Conservation (phyloP, 2,329 filamentous ascomycete genomes). For the Tolypocladium inflatum region DNA sequence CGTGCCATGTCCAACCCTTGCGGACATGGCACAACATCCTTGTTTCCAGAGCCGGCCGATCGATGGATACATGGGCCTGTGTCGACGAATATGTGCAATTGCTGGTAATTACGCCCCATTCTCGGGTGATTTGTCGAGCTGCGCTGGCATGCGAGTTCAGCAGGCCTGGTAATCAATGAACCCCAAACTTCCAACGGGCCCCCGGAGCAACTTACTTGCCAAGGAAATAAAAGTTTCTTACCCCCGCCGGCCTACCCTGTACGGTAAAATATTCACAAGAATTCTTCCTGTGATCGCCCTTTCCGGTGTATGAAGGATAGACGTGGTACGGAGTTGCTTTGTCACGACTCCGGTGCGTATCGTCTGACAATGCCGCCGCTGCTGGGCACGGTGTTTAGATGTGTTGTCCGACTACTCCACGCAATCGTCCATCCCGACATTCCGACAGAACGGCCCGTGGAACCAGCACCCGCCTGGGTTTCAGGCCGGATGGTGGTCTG, state of each 20-base stretch:
- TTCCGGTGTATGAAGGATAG: neutral
- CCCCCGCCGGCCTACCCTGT: neutral
- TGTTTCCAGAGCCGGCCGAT: neutral
- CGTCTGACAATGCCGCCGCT: neutral
- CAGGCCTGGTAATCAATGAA: neutral
- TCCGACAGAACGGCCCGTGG: slow-evolving; percentile 4
- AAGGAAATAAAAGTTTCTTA: neutral
- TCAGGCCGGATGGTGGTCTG: slow-evolving; percentile 1
- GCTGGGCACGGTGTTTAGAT: neutral
- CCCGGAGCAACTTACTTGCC: neutral
- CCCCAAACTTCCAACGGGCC: neutral
- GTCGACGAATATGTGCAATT: neutral
- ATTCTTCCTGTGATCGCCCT: neutral
- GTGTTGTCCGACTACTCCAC: neutral
- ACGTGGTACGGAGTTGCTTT: neutral
- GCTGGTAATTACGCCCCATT: neutral
- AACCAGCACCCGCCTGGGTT: neutral
- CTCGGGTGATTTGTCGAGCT: neutral
- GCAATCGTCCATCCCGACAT: neutral
- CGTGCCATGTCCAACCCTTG: neutral
- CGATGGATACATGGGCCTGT: neutral
- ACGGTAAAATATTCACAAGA: neutral
- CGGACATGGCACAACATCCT: neutral
- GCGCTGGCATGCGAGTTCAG: neutral
- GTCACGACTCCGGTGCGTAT: neutral